Base-by-base conservation (phyloP, 2,329 filamentous ascomycete species). In the Clonostachys byssicola region DNA sequence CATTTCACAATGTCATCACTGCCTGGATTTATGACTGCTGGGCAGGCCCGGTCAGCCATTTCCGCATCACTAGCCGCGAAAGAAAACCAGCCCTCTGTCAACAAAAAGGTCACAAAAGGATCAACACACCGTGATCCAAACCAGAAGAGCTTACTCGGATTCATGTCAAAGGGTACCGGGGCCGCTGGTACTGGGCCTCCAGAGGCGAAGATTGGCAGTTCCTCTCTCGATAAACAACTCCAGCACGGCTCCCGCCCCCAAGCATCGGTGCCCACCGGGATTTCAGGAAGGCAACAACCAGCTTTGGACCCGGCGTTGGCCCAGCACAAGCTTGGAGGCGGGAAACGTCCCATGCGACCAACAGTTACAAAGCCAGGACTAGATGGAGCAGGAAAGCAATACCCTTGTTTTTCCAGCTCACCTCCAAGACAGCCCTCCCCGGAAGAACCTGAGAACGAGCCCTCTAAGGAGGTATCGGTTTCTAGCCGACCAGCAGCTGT, bases 11-110 rank as follows among this genome's bases (percentile, higher is more conserved):
- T 83, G 46, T 71, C 78, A 6, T 69, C 73, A 30, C 64, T 36
- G 9, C 68, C 76, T 0, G 82, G 80, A 0, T 88, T 89, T 52
- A 80, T 79, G n/a, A 80, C 79, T 10, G 81, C 83, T 3, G 74
- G 75, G 10, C 68, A 75, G 17, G 81, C 85, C 53, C 75, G 74
- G 45, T 64, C 67, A 3, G 65, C 60, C 9, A 59, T 74, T 23
- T 51, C 58, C 17, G 58, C 55, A 30, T 39, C 36, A 18, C 36
- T 39, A 8, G 36, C 17, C 36, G 36, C 36, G 36, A 39, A 39
- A 18, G 14, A 54, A 10, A 58, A 54, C 35, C 30, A 43, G 12
- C 45, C 49, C n/a, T 52, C 55, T 5, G 44, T 47, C 40, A 49
- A 50, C 16, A 51, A 52, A 36, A 46, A 54, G 9, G 20, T 45